Base-by-base conservation (phyloP, 495 filamentous ascomycete genomes). In the Penicillium herquei region DNA sequence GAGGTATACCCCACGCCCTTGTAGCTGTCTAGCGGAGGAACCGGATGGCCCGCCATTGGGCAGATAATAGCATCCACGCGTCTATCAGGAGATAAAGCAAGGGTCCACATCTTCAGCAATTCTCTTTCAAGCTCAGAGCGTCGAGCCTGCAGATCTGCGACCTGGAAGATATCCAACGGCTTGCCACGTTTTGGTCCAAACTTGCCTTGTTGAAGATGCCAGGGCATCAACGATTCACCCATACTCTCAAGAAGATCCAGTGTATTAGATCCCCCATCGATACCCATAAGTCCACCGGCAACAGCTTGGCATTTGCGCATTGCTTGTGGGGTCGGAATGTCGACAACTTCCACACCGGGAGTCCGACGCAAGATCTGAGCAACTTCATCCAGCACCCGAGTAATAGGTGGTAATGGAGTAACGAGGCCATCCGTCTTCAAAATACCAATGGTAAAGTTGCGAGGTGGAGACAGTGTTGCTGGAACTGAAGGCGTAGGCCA, bases 1-100 rank as follows among this genome's bases (percentile, higher is more conserved):
- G 74, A 79, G 0, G 85, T 87, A 60, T 87, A 88, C 26, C 82
- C 79, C 0, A 82, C 76, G 0, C 74, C 78, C 69, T 85, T 85
- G 70, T 83, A 89, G 3, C 77, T 63, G 66, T 89, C 86, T 44
- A 85, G 71, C n/a, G 76, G 70, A 0, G 85, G 84, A 0, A 86
- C 85, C 0, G 87, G 83, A 58, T 88, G 86, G 0, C 81, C 81
- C 12, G 82, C 81, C 6, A 84, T 55, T 7, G 83, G 83, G 14
- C 69, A 69, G 39, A 85, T 79, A 12, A 86, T 71, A 0, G 81
- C 80, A 66, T 86, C 83, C 7, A 86, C 63, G 0, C 57, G 66
- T 21, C 68, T 50, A 41, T 63, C 13, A 62, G 74, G 61, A 21
- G 42, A 62, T 21, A 54, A 39, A 26, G 49, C 56, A 2, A 58